Conservation (phyloP, 345 rosid species). For the Noccaea caerulescens region DNA sequence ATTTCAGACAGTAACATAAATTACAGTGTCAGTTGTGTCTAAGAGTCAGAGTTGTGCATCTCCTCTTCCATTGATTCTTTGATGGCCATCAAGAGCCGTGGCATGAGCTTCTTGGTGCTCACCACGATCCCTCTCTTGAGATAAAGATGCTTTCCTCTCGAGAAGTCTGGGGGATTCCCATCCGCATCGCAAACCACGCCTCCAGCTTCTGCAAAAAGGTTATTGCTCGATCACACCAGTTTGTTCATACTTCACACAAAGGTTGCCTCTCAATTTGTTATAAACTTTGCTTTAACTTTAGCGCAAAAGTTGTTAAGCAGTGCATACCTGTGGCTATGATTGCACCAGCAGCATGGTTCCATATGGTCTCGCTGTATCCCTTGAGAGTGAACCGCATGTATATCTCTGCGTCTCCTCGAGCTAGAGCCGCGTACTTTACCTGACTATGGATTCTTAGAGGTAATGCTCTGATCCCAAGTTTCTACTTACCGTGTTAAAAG, state of each 20-base stretch:
- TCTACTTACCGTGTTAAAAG: conserved; percentile 46
- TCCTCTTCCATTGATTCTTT: conserved; percentile 60
- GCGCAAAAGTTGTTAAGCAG: not conserved
- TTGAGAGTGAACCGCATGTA: conserved; percentile 75
- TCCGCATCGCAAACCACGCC: conserved; percentile 68
- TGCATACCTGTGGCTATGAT: conserved; percentile 72
- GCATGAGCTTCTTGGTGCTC: conserved; percentile 74
- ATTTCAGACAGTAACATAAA: conserved; percentile 11
- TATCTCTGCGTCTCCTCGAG: conserved; percentile 85
- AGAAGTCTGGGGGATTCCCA: conserved; percentile 74
- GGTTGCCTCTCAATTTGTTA: not conserved
- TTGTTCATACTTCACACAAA: not conserved
- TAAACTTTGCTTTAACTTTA: not conserved
- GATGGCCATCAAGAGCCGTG: conserved; percentile 68
- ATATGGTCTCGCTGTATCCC: conserved; percentile 81
- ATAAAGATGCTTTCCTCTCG: conserved; percentile 64
- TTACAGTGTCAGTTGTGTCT: conserved; percentile 5
- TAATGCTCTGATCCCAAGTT: conserved; percentile 81
- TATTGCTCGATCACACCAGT: conserved; percentile 4
- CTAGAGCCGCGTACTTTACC: conserved; percentile 77
- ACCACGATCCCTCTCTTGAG: conserved; percentile 63
- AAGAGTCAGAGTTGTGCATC: conserved; percentile 31
- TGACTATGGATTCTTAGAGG: conserved; percentile 89
- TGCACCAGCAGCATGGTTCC: conserved; percentile 95
- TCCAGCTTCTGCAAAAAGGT: conserved; percentile 70